A percentile compares a stretch with the other conserved stretches of the same genome.
phyloP scores from a whole-genome alignment of 2,329 filamentous ascomycete genomes.

The Trichoderma lentiforme region DNA sequence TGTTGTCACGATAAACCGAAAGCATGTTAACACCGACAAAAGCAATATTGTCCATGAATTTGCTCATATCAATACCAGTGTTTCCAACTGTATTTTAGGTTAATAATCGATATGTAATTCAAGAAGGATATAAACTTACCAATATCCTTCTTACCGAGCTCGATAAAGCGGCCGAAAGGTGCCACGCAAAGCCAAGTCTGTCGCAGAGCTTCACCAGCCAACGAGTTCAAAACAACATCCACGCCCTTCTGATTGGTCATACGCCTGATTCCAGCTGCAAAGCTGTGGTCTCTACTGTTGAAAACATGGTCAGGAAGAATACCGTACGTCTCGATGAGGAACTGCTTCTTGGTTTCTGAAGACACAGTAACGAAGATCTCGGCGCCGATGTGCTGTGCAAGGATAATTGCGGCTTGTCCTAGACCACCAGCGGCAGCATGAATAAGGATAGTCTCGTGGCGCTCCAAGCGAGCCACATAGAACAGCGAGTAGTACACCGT shows the following conservation, averaged over 20 bases:
- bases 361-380: neutral
- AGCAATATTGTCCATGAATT: neutral
- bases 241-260: conserved; percentile 46
- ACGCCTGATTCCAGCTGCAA: neutral
- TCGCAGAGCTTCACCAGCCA: conserved; percentile 40
- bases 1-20: neutral
- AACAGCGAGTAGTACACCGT: neutral
- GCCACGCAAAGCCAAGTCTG: conserved; percentile 44
- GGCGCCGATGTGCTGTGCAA: neutral
- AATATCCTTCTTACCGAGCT: conserved; percentile 40
- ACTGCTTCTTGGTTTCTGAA: neutral
- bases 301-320: neutral
- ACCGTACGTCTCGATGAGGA: neutral
- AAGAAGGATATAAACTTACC: neutral
- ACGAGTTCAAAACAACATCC: conserved; percentile 62
- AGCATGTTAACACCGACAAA: neutral
- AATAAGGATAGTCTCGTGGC: neutral
- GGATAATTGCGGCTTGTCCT: neutral
- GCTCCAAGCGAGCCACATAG: neutral
- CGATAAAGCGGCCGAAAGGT: conserved; percentile 44
- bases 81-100: neutral
- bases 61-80: neutral
- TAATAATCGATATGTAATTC: neutral
- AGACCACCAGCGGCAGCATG: neutral
- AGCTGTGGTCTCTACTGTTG: neutral